Evolutionary conservation across 2,329 filamentous ascomycete genomes (phyloP).

Genomic region (Beauveria sp.): DNA sequence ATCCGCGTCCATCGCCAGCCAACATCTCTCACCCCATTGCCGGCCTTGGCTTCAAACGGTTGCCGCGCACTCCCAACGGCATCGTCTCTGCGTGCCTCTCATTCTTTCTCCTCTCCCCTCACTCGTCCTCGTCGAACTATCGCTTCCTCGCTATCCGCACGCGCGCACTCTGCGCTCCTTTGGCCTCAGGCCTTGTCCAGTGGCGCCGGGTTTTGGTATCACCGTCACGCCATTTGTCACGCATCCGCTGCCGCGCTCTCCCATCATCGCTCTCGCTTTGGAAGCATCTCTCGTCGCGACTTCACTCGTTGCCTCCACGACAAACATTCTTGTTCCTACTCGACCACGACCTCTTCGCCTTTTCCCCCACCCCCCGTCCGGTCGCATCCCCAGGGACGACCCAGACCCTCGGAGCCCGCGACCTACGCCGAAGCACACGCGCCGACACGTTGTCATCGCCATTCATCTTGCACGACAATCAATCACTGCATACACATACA

Average conservation of each 20-base stretch:
- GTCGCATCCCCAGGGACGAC: slow-evolving; percentile 16
- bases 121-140: neutral
- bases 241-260: slow-evolving; percentile 1
- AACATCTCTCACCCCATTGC: slow-evolving; percentile 4
- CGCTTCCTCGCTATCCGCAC: slow-evolving; percentile 6
- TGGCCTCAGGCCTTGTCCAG: slow-evolving; percentile 5
- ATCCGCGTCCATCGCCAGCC: slow-evolving; percentile 7
- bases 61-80: slow-evolving; percentile 2
- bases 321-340: neutral
- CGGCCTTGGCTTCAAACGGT: neutral
- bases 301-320: neutral
- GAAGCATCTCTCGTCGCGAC: neutral
- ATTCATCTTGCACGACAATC: neutral
- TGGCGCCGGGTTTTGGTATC: slow-evolving; percentile 4
- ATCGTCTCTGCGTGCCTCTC: slow-evolving; percentile 4
- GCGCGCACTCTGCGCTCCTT: slow-evolving; percentile 5
- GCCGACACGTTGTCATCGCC: neutral
- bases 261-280: slow-evolving; percentile 13
- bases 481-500: neutral
- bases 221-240: slow-evolving; percentile 11
- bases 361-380: neutral
- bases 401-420: slow-evolving; percentile 1
- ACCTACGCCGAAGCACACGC: slow-evolving; percentile 3
- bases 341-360: neutral
- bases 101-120: neutral